Evolutionary conservation across 768 basidiomycete genomes (phyloP), one percentile per base, ranked within the genome.

Genomic region (Collybia mongolica): DNA sequence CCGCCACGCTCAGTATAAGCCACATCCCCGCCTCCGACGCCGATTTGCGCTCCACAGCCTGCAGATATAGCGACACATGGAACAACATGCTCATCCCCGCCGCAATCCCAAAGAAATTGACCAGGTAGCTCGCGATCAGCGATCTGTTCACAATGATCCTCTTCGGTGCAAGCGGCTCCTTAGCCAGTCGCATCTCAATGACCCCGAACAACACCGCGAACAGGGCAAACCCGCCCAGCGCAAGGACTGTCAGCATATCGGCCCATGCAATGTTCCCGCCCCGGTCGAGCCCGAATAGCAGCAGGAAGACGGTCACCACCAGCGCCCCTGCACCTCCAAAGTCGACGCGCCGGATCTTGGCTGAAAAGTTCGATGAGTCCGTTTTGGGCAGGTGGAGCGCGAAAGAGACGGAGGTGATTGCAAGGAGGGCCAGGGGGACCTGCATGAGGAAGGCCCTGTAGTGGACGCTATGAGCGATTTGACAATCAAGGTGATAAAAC

Each of bases 321-420:
- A 87, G 78, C 5, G 74, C 68, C 38, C 76, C 36, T 1, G 84
- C 81, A 15, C 86, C 86, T 3, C 67, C 65, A 55, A 85, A 85
- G 66, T 88, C 86, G 50, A 88, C 70, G 15, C 84, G 76, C 49
- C 72, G 75, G 46, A 87, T 65, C 52, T 84, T 86, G 5, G 65
- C 67, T 11, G 58, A 60, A 56, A 85, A 71, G 56, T 79, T 67
- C 2, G 71, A 65, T 0, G 60, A 58, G 9, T 72, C 66, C 1
- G 55, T 57, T 50, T 68, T 67, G 0, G 84, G 84, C 12, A 85
- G 72, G 48, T 76, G 71, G n/a, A 88, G 75, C 9, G 76, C 70
- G 35, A 83, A 48, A 4, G 69, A 66, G n/a, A 86, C 83, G 12
- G 78, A 65, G 14, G 73, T 51, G 40, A 83, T 75, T 2, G 84